Percentiles rank a stretch among this genome's conserved stretches.
phyloP scores from a whole-genome alignment of 202 grass and related monocot genomes.

The Carex arenaria region DNA sequence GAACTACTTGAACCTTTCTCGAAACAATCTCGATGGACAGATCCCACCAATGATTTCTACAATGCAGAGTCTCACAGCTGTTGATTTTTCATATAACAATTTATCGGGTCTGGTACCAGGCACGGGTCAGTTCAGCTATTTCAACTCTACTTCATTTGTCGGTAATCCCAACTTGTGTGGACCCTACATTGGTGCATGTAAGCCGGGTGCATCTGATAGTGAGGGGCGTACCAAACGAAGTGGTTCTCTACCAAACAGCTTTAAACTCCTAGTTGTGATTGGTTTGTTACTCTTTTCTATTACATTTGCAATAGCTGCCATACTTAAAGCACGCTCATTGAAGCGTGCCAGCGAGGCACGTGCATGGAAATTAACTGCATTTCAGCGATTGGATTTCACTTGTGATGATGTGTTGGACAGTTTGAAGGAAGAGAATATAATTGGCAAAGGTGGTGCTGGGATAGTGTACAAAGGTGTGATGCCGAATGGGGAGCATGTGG shows the following conservation, averaged over 20 bases:
- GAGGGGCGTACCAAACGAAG: not conserved
- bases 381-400: conserved; percentile 84
- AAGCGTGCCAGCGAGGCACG: conserved; percentile 77
- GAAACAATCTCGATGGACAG: conserved; percentile 68
- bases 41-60: conserved; percentile 69
- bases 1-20: conserved; percentile 86
- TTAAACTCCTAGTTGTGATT: conserved; percentile 88
- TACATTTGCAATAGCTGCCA: conserved; percentile 66
- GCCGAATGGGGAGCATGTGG: conserved; percentile 77
- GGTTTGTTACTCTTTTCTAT: conserved; percentile 79
- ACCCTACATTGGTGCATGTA: conserved; percentile 61
- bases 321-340: conserved; percentile 75
- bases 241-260: conserved; percentile 55
- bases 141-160: conserved; percentile 88
- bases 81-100: conserved; percentile 99
- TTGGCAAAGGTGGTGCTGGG: conserved; percentile 93
- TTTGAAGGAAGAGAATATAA: conserved; percentile 96
- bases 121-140: conserved; percentile 95
- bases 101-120: conserved; percentile 77
- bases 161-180: conserved; percentile 78
- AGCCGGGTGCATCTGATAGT: conserved; percentile 19
- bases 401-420: conserved; percentile 75
- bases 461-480: conserved; percentile 93
- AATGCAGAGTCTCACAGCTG: conserved; percentile 96
- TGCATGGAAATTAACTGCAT: conserved; percentile 78